phyloP scores from a whole-genome alignment of 129 eudicot species.

The Ambrosia artemisiifolia region DNA sequence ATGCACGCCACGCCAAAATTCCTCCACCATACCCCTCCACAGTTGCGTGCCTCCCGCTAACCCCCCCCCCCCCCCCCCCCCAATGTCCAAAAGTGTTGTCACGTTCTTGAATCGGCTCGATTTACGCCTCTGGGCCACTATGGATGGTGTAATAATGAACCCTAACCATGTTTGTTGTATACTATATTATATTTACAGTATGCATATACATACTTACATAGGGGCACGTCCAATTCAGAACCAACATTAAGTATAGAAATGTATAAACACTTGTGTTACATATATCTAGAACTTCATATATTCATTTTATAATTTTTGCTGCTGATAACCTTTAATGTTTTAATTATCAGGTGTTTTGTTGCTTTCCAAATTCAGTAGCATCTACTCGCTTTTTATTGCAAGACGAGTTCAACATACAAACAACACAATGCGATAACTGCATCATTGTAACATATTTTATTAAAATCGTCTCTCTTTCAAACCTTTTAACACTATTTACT shows the following conservation, averaged over 20 bases:
- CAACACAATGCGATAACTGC: conserved; percentile 94
- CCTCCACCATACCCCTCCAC: too few relatives aligned
- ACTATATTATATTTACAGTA: not conserved
- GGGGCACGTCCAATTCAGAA: too few relatives aligned
- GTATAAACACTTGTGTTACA: not conserved
- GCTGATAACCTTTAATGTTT: not conserved
- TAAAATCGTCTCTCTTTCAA: conserved; percentile 1
- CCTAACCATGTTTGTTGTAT: too few relatives aligned
- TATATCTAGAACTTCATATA: not conserved
- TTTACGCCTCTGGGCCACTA: too few relatives aligned
- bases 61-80: too few relatives aligned
- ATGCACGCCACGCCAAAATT: too few relatives aligned
- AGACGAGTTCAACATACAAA: conserved; percentile 93
- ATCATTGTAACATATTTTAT: conserved; percentile 64
- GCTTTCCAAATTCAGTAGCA: conserved; percentile 92
- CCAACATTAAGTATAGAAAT: too few relatives aligned
- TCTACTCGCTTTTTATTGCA: conserved; percentile 89
- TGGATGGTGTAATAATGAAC: too few relatives aligned
- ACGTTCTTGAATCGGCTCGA: too few relatives aligned
- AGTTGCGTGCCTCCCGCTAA: too few relatives aligned
- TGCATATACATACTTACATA: not conserved
- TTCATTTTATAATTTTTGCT: not conserved
- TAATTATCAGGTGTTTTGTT: conserved; percentile 56
- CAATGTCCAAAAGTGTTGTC: too few relatives aligned
- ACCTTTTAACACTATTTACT: not conserved